Evolutionary conservation across 768 basidiomycete species (phyloP).

Genomic region (Amanita pallidorosea): DNA sequence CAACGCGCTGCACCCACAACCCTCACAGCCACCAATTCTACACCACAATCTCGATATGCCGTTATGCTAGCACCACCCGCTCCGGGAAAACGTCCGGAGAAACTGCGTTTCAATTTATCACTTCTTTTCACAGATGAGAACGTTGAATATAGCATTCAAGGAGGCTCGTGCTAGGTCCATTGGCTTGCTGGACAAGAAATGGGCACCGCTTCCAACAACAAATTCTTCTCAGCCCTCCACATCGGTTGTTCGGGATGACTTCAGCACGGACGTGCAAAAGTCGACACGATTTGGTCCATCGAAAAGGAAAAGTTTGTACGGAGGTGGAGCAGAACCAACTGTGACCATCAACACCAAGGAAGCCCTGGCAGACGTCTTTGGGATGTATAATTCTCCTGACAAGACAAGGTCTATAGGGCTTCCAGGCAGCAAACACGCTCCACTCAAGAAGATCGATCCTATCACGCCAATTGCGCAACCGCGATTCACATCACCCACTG

Average conservation of each 20-base stretch:
- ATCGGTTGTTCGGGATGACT: conserved; percentile 12
- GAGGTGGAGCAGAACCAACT: conserved; percentile 54
- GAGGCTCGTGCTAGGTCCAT: conserved; percentile 76
- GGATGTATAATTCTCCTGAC: conserved; percentile 91
- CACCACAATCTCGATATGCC: conserved; percentile 49
- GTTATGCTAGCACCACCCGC: conserved; percentile 61
- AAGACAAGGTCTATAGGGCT: conserved; percentile 47
- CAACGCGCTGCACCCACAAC: conserved; percentile 15
- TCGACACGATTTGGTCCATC: conserved; percentile 23
- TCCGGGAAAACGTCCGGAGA: conserved; percentile 64
- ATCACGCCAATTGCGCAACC: conserved; percentile 33
- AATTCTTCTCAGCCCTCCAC: conserved; percentile 24
- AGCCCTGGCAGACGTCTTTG: conserved; percentile 88
- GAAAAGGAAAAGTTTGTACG: conserved; percentile 33
- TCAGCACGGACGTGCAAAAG: conserved; percentile 22
- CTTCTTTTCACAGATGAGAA: conserved; percentile 68
- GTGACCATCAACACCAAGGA: conserved; percentile 97
- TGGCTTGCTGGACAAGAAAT: conserved; percentile 78
- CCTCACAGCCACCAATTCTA: conserved; percentile 22
- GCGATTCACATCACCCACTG: conserved; percentile 13
- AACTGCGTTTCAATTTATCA: conserved; percentile 54
- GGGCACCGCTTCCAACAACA: conserved; percentile 53
- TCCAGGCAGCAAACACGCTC: conserved; percentile 65
- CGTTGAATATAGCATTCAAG: conserved; percentile 74
- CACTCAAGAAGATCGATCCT: conserved; percentile 56